Evolutionary conservation across 768 basidiomycete species (phyloP), one percentile per base, ranked within the genome.

Genomic region (Hericium rajendrae): DNA sequence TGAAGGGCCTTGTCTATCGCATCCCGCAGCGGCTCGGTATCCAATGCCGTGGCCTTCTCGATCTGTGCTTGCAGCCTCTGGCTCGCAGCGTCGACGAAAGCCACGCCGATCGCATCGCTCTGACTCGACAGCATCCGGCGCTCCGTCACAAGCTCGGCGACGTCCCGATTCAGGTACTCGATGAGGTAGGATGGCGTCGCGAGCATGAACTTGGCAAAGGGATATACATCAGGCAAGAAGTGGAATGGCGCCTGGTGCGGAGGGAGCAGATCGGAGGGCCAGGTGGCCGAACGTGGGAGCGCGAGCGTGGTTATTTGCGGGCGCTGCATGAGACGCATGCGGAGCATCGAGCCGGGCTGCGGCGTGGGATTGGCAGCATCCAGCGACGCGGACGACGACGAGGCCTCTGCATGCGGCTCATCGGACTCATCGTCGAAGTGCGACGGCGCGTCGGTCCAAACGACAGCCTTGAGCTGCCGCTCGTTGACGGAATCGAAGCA

Each of bases 251-350:
- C 91, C 66, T 94, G 87, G 62, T 94, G 91, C 18, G 93, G 89
- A 13, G 91, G 87, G 32, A 97, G 73, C 2, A 94, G 79, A 59
- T 95, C 93, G 1, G 93, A 95, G 2, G 93, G 95, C 94, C 94
- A 99, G 2, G 92, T 91, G 15, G 74, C 66, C 2, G 95, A 94
- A 22, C 92, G 85, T 40, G 97, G 97, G 6, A 99, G 77, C 2
- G 97, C 94, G 38, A 98, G 79, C 0, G 95, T 97, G 3, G 94
- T 94, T 64, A 95, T 93, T 66, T 91, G 91, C 2, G 94, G 95
- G 6, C 95, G 83, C 63, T 92, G 89, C 64, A 99, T 83, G 12
- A 99, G 80, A 18, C 93, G 85, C 88, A 98, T 88, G 48, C 80
- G 80, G 62, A 98, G 74, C 10, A 70, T 74, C 20, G 85, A 79